Percentiles rank a stretch among this genome's conserved stretches.
Conservation (phyloP, 2,329 filamentous ascomycete genomes). For the Pyricularia sp. region DNA sequence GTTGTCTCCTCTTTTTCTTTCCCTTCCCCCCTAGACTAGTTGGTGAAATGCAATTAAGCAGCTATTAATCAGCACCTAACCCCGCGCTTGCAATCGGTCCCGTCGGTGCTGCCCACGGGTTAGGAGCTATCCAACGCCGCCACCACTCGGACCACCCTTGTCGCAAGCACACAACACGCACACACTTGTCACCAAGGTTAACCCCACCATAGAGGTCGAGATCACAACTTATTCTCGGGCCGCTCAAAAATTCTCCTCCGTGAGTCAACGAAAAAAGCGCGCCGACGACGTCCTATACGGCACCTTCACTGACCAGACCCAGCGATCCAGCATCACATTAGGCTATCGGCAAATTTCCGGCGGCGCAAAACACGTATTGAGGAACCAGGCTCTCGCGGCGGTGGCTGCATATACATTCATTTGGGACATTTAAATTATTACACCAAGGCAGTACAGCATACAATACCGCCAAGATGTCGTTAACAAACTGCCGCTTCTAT, state of each 20-base stretch:
- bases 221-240: slow-evolving; percentile 1
- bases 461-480: slow-evolving; percentile 24
- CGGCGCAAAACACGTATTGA: background rate
- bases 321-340: background rate
- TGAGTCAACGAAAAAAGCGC: slow-evolving; percentile 1
- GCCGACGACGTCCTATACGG: background rate
- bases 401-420: slow-evolving; percentile 6
- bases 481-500: slow-evolving; percentile 28
- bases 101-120: background rate
- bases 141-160: background rate
- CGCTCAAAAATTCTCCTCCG: slow-evolving; percentile 4
- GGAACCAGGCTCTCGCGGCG: background rate
- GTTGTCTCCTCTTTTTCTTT: background rate
- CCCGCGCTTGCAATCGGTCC: background rate
- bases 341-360: background rate
- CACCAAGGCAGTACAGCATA: slow-evolving; percentile 12
- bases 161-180: slow-evolving; percentile 1
- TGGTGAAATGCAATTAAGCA: background rate
- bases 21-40: too few species aligned
- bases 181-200: background rate
- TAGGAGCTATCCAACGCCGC: background rate
- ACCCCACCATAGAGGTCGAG: slow-evolving; percentile 5
- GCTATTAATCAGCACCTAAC: background rate
- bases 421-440: slow-evolving; percentile 8
- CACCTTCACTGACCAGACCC: background rate